Percentiles rank a stretch among this genome's conserved stretches.
phyloP scores from a whole-genome alignment of 495 filamentous ascomycete genomes.

The Penicillium salamii region DNA sequence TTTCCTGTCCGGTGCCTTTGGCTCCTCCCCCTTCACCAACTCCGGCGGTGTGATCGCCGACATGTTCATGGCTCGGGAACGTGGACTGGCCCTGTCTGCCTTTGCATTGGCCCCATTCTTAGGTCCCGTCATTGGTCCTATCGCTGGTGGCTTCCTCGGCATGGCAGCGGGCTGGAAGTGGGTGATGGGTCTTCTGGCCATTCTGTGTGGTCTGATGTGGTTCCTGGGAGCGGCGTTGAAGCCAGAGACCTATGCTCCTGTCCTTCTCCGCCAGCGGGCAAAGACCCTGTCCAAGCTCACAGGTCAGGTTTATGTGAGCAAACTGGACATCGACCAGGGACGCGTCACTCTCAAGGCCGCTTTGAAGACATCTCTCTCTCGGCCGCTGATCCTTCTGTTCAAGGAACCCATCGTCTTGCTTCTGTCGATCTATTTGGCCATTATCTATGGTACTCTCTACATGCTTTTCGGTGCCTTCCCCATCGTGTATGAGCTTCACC shows the following conservation, averaged over 20 bases:
- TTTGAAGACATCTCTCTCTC: slow-evolving; percentile 33
- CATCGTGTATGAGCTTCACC: slow-evolving; percentile 66
- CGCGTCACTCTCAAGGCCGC: slow-evolving; percentile 20
- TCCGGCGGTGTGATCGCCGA: slow-evolving; percentile 67
- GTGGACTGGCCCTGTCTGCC: slow-evolving; percentile 57
- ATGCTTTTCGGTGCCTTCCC: slow-evolving; percentile 75
- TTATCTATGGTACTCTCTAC: slow-evolving; percentile 70
- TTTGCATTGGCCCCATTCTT: slow-evolving; percentile 63
- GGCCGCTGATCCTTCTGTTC: slow-evolving; percentile 38
- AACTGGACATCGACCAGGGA: slow-evolving; percentile 34
- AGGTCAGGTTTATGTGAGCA: slow-evolving; percentile 47
- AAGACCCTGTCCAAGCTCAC: slow-evolving; percentile 44
- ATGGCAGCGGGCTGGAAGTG: slow-evolving; percentile 56
- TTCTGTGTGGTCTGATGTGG: slow-evolving; percentile 47
- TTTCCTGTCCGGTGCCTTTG: slow-evolving; percentile 72
- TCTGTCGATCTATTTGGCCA: slow-evolving; percentile 63
- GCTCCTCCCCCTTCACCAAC: slow-evolving; percentile 65
- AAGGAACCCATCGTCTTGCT: slow-evolving; percentile 54
- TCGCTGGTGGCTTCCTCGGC: slow-evolving; percentile 55
- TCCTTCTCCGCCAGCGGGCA: slow-evolving; percentile 50
- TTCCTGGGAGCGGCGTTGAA: slow-evolving; percentile 42
- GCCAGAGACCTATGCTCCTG: slow-evolving; percentile 55
- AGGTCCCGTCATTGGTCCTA: slow-evolving; percentile 56
- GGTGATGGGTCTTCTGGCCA: slow-evolving; percentile 53
- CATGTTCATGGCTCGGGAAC: slow-evolving; percentile 57